A percentile compares a stretch with the other conserved stretches of the same genome.
phyloP scores from a whole-genome alignment of 345 rosid species.

The Rhodomyrtus tomentosa region DNA sequence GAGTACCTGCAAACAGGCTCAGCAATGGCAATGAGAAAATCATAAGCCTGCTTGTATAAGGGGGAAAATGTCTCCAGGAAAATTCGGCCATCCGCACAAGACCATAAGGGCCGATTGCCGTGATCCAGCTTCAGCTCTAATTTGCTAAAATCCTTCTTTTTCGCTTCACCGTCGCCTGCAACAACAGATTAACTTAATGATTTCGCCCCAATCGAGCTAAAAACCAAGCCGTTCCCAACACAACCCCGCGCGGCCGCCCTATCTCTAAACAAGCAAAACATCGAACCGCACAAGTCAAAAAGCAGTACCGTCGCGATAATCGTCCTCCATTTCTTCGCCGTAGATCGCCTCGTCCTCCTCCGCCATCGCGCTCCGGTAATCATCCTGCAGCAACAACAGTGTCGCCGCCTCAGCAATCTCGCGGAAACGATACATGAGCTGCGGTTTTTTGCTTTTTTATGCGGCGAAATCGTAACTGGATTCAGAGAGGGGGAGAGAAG shows the following conservation, averaged over 20 bases:
- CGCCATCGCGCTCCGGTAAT: conserved; percentile 24
- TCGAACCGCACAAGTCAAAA: not conserved
- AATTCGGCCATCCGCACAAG: conserved; percentile 89
- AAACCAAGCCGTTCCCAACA: not conserved
- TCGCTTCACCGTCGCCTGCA: conserved; percentile 38
- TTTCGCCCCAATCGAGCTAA: not conserved
- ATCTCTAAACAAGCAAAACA: not conserved
- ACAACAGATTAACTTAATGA: not conserved
- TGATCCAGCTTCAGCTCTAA: conserved; percentile 80
- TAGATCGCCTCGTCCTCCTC: conserved; percentile 40
- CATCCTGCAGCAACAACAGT: conserved; percentile 36
- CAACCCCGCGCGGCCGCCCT: not conserved
- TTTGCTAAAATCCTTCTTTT: conserved; percentile 60
- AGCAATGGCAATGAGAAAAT: conserved; percentile 92
- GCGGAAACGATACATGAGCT: not conserved
- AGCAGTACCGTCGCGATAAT: conserved; percentile 51
- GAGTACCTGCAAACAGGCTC: conserved; percentile 97
- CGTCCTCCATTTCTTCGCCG: conserved; percentile 55
- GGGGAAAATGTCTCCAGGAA: conserved; percentile 79
- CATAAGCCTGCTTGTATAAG: conserved; percentile 89
- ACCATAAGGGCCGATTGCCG: conserved; percentile 82
- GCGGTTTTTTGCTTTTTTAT: not conserved
- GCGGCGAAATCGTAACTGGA: not conserved
- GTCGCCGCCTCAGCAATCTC: not conserved
- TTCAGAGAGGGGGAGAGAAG: not conserved